Evolutionary conservation across 176 grass and related monocot genomes (phyloP).

Genomic region (Triticum aestivum): IWGSC_CS_RefSeq_v2.1 NC_057808.1:327343113-327343612

Average conservation of each 20-base stretch:
- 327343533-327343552: background rate
- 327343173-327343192: background rate
- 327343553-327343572: background rate
- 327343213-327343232: background rate
- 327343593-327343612: background rate
- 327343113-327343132: background rate
- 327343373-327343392: background rate
- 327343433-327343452: background rate
- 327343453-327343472: background rate
- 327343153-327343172: conserved; percentile 6
- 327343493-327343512: background rate
- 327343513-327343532: background rate
- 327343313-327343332: background rate
- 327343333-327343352: background rate
- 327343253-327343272: background rate
- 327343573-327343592: background rate
- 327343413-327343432: background rate
- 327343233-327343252: background rate
- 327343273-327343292: background rate
- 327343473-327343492: background rate
- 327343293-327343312: background rate
- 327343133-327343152: conserved; percentile 5
- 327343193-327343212: background rate
- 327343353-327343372: background rate
- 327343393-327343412: background rate